These are phyloP conservation scores for Sisymbrium irio DNA, from an alignment of 345 rosid genomes.

Conservation along the genomic window DNA sequence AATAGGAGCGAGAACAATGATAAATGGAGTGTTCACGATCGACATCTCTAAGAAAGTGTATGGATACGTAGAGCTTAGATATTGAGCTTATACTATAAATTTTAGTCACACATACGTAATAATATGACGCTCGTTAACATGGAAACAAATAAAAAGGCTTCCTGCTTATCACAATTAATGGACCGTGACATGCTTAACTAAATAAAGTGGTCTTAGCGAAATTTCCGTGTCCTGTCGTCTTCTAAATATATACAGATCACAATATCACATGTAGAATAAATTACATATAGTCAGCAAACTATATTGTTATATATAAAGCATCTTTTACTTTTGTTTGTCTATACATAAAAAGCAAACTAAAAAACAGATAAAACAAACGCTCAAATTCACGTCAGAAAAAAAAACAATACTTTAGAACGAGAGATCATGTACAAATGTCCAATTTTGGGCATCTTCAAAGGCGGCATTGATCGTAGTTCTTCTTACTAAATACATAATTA, in stretches of 20 bases:
- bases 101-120: too few species aligned
- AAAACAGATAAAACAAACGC: not conserved
- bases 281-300: not conserved
- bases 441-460: not conserved
- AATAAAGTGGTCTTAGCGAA: not conserved
- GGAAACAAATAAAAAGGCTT: not conserved
- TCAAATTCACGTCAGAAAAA: not conserved
- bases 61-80: not conserved
- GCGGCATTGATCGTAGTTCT: not conserved
- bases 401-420: not conserved
- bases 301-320: not conserved
- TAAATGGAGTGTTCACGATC: not conserved
- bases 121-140: not conserved
- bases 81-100: too few species aligned
- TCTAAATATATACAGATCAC: not conserved
- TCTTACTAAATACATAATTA: not conserved
- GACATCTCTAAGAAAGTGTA: not conserved
- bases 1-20: not conserved
- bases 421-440: not conserved
- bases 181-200: conserved; percentile 17
- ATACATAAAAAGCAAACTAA: not conserved
- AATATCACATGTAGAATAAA: not conserved
- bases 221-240: not conserved
- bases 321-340: conserved; percentile 1
- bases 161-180: not conserved